These are phyloP conservation scores for Colletotrichum spaethianum DNA, from an alignment of 2,329 filamentous ascomycete genomes.

Conservation along the genomic window DNA sequence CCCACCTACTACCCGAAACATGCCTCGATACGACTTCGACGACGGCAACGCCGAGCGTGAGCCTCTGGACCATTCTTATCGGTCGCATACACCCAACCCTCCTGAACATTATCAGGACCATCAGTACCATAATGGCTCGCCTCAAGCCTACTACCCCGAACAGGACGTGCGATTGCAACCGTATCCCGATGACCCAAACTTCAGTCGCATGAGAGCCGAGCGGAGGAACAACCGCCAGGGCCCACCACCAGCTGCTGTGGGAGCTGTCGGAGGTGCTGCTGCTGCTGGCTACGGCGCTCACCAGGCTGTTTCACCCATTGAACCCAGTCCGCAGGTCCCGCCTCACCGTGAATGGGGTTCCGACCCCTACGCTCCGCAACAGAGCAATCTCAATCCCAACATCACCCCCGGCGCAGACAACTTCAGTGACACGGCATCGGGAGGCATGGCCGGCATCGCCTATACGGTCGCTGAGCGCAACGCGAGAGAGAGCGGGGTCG, in stretches of 20 bases:
- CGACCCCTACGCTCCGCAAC: constrained; percentile 32
- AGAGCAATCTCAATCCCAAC: constrained; percentile 51
- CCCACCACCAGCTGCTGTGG: constrained; percentile 43
- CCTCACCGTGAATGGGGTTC: constrained; percentile 34
- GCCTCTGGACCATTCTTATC: constrained; percentile 41
- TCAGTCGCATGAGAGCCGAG: constrained; percentile 51
- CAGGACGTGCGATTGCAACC: constrained; percentile 18
- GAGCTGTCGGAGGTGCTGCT: constrained; percentile 44
- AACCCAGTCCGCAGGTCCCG: constrained; percentile 22
- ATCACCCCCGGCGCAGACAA: constrained; percentile 78
- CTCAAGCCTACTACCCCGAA: constrained; percentile 30
- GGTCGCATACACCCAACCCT: constrained; percentile 34
- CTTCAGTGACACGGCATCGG: constrained; percentile 72
- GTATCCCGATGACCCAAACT: constrained; percentile 52
- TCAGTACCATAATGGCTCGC: constrained; percentile 29
- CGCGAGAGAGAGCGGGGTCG: constrained; percentile 74
- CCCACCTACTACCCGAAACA: constrained; percentile 41
- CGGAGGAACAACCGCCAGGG: constrained; percentile 51
- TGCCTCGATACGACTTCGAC: constrained; percentile 43
- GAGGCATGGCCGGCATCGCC: constrained; percentile 78
- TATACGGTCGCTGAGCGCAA: constrained; percentile 76
- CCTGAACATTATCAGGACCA: constrained; percentile 39
- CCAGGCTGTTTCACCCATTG: constrained; percentile 26
- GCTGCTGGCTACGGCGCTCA: constrained; percentile 42
- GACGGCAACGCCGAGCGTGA: constrained; percentile 40